A percentile compares a stretch with the other conserved stretches of the same genome.
Evolutionary conservation across 148 eudicot species (phyloP).

Genomic region (Vaccinium darrowii): DNA sequence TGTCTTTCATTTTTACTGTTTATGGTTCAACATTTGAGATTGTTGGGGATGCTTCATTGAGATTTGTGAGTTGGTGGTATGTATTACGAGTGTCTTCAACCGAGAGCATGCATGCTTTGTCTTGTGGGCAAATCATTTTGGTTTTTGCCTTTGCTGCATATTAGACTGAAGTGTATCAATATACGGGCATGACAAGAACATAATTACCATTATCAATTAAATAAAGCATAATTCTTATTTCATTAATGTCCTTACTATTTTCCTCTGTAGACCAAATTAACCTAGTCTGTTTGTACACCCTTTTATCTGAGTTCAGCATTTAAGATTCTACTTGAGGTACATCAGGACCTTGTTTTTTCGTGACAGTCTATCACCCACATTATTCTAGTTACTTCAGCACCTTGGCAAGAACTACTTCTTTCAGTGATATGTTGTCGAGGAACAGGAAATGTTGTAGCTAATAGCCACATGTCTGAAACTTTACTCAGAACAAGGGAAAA

Average conservation of each 20-base stretch:
- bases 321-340: background rate
- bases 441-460: background rate
- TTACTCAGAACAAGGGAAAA: background rate
- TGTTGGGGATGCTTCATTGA: conserved; percentile 10
- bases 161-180: background rate
- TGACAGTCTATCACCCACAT: background rate
- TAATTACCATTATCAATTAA: background rate
- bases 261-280: too few species aligned
- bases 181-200: background rate
- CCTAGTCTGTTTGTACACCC: too few species aligned
- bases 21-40: conserved; percentile 4
- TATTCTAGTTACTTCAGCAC: background rate
- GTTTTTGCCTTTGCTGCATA: background rate
- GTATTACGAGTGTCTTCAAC: background rate
- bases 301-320: too few species aligned
- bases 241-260: background rate
- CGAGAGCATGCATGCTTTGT: background rate
- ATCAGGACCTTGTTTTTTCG: background rate
- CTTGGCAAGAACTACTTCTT: background rate
- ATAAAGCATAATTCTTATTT: background rate
- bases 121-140: background rate
- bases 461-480: background rate
- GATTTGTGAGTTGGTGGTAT: background rate
- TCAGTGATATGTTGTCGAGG: background rate
- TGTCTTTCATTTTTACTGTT: background rate